Conservation (phyloP, 83 land plant species). For the Thuja plicata region DNA sequence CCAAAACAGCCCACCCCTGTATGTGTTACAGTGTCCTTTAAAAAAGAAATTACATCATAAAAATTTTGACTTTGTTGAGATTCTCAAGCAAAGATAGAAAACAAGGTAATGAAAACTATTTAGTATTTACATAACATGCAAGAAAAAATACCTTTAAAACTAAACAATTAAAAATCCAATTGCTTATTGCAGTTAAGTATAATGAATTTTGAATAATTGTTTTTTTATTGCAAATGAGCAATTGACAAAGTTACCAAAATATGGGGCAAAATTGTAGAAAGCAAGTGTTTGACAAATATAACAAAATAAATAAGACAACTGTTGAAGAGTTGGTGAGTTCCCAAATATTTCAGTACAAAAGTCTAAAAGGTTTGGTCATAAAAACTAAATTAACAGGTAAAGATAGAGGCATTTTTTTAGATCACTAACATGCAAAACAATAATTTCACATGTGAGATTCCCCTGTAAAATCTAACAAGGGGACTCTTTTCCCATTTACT, state of each 20-base stretch:
- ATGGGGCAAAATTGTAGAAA: neutral
- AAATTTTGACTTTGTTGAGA: neutral
- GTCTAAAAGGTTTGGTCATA: neutral
- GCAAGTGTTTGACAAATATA: neutral
- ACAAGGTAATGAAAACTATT: neutral
- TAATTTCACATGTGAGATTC: neutral
- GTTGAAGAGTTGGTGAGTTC: neutral
- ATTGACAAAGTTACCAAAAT: neutral
- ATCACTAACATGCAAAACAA: neutral
- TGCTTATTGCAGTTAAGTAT: neutral
- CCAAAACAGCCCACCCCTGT: conserved; percentile 97
- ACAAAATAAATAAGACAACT: neutral
- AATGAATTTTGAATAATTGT: neutral
- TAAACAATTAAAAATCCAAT: neutral
- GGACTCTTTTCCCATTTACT: neutral
- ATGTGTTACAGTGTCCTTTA: neutral
- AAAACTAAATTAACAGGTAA: neutral
- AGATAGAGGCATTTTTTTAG: neutral
- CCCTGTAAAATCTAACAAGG: neutral
- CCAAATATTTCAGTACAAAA: neutral
- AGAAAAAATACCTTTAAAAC: neutral
- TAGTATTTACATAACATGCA: neutral
- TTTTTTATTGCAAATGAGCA: neutral
- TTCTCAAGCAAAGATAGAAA: neutral
- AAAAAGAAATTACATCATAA: neutral